phyloP scores from a whole-genome alignment of 2,329 filamentous ascomycete genomes.

The Grosmannia serpens region DNA sequence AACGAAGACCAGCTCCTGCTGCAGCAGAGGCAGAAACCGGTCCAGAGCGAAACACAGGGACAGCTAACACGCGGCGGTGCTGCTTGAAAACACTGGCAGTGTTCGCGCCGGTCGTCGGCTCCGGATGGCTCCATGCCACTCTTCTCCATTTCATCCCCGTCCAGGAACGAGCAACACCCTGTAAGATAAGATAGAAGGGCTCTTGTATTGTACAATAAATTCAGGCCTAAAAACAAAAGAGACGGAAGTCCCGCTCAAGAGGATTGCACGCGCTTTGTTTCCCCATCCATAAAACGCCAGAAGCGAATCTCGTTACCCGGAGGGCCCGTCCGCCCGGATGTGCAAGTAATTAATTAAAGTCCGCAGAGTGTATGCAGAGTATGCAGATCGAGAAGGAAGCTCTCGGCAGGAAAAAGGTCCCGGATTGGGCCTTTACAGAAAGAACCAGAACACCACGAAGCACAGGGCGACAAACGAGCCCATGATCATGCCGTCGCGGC shows the following conservation, averaged over 20 bases:
- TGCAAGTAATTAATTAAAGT: background rate
- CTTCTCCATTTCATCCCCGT: background rate
- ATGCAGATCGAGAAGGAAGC: background rate
- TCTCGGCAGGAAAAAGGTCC: background rate
- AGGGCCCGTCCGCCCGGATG: no score
- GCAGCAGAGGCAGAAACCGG: background rate
- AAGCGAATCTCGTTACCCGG: background rate
- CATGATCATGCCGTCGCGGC: conserved; percentile 88
- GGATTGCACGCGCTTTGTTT: background rate
- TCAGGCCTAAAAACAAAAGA: background rate
- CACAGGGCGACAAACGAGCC: conserved; percentile 86
- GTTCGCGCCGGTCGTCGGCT: background rate
- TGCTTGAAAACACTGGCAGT: background rate
- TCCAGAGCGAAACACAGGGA: background rate
- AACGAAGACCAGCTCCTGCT: background rate
- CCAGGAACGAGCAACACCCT: background rate
- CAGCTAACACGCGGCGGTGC: background rate
- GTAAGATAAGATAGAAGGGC: background rate
- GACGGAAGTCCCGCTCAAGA: background rate
- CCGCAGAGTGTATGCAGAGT: background rate
- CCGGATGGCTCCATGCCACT: background rate
- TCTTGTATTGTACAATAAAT: background rate
- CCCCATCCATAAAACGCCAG: background rate
- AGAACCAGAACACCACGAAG: conserved; percentile 75
- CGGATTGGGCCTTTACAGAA: conserved; percentile 40